Conservation (phyloP, 306 rosid genomes). For the Hippophae tibetana region DNA sequence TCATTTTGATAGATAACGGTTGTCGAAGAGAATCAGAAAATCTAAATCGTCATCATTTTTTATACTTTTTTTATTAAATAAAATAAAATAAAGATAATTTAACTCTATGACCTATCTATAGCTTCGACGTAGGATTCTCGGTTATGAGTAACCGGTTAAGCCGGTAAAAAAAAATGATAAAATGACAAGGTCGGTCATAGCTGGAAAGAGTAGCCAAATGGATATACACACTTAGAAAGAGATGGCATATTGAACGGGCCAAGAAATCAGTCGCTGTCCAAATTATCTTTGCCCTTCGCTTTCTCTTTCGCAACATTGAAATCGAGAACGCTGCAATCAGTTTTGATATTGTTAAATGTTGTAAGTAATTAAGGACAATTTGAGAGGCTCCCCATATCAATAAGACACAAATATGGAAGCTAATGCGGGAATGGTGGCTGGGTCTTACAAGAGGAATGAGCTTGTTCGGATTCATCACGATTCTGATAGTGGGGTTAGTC, state of each 20-base stretch:
- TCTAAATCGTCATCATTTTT: too few species aligned
- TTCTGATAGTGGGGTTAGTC: constrained; percentile 79
- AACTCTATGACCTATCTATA: too few species aligned
- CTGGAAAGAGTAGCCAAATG: constrained; percentile 11
- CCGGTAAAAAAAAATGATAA: constrained; percentile 25
- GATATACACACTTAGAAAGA: constrained; percentile 12
- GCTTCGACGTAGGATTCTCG: too few species aligned
- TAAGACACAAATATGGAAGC: constrained; percentile 55
- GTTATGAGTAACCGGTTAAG: constrained; percentile 20
- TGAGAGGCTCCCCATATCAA: constrained; percentile 7
- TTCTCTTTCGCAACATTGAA: neutral
- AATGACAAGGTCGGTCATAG: constrained; percentile 5
- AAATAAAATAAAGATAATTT: too few species aligned
- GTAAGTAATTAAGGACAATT: neutral
- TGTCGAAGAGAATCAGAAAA: too few species aligned
- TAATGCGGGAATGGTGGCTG: constrained; percentile 85
- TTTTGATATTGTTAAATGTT: neutral
- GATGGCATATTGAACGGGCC: constrained; percentile 59
- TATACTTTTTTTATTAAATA: too few species aligned
- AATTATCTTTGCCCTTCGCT: constrained; percentile 6
- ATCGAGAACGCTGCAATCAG: constrained; percentile 11
- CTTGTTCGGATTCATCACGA: constrained; percentile 91
- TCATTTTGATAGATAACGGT: too few species aligned
- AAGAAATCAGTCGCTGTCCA: constrained; percentile 15
- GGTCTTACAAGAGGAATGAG: constrained; percentile 89